Percentiles rank a stretch among this genome's conserved stretches.
Evolutionary conservation across 2,329 filamentous ascomycete genomes (phyloP).

Genomic region (Blumeria graminis): DNA sequence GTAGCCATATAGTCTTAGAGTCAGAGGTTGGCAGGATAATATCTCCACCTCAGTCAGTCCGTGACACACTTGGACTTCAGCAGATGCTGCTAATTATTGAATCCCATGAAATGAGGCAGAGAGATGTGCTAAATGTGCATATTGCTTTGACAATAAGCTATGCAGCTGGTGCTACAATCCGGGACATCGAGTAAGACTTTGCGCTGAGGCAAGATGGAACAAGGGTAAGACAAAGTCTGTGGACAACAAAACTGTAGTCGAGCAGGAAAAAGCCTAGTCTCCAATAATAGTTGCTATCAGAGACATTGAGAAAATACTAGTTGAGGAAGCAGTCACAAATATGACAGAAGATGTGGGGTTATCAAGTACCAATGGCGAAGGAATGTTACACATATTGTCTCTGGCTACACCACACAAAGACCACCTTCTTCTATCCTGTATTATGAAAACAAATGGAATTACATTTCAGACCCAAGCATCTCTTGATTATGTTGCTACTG

Average conservation of each 20-base stretch:
- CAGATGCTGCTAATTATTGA: background rate
- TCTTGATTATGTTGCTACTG: conserved; percentile 1
- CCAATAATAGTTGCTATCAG: background rate
- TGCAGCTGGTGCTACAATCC: background rate
- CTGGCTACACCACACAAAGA: background rate
- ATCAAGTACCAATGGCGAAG: background rate
- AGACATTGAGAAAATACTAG: background rate
- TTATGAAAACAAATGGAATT: background rate
- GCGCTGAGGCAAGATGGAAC: background rate
- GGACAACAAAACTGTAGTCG: background rate
- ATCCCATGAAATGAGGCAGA: background rate
- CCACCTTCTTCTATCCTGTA: background rate
- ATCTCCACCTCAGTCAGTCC: too few relatives aligned
- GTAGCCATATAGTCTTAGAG: too few relatives aligned
- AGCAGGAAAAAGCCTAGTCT: background rate
- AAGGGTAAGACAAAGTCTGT: background rate
- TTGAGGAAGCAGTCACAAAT: background rate
- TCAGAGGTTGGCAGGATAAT: too few relatives aligned
- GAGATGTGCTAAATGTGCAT: background rate
- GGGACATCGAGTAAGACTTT: background rate
- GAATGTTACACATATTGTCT: conserved; percentile 1
- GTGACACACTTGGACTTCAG: background rate
- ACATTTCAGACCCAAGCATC: background rate
- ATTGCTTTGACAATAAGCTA: background rate
- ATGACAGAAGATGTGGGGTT: background rate